phyloP scores from a whole-genome alignment of 352 stramenopile species.

The Aphanomyces cochlioides region DNA sequence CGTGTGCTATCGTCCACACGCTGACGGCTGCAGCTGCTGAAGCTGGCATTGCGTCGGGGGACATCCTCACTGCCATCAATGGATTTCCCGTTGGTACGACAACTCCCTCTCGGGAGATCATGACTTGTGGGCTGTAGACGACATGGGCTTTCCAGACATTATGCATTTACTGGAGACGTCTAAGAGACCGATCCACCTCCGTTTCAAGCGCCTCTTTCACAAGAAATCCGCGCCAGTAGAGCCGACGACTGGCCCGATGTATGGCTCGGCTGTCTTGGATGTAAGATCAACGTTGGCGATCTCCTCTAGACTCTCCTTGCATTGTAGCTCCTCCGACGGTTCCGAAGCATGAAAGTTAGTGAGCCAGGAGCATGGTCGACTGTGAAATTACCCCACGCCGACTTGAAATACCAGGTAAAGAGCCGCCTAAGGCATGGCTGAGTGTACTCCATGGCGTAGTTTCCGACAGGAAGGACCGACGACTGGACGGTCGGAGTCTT shows the following conservation, averaged over 20 bases:
- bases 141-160: constrained; percentile 55
- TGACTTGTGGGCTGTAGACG: constrained; percentile 35
- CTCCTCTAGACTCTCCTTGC: constrained; percentile 7
- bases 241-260: not conserved
- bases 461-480: constrained; percentile 64
- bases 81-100: constrained; percentile 58
- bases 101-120: not conserved
- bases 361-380: constrained; percentile 63
- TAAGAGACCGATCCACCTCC: constrained; percentile 59
- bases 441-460: constrained; percentile 32
- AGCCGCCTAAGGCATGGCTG: not conserved
- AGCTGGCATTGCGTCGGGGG: constrained; percentile 48
- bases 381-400: constrained; percentile 51
- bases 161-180: constrained; percentile 51
- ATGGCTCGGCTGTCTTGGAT: constrained; percentile 24
- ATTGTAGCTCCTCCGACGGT: constrained; percentile 62
- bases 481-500: constrained; percentile 68
- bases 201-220: constrained; percentile 43
- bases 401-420: constrained; percentile 68
- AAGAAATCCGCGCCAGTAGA: not conserved
- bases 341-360: constrained; percentile 57
- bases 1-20: constrained; percentile 9
- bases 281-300: not conserved
- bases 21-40: not conserved
- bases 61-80: constrained; percentile 69